Percentiles rank a stretch among this genome's conserved stretches.
These are phyloP conservation scores for Dioscorea alata DNA, from an alignment of 106 monocot genomes.

Conservation along the genomic window DNA sequence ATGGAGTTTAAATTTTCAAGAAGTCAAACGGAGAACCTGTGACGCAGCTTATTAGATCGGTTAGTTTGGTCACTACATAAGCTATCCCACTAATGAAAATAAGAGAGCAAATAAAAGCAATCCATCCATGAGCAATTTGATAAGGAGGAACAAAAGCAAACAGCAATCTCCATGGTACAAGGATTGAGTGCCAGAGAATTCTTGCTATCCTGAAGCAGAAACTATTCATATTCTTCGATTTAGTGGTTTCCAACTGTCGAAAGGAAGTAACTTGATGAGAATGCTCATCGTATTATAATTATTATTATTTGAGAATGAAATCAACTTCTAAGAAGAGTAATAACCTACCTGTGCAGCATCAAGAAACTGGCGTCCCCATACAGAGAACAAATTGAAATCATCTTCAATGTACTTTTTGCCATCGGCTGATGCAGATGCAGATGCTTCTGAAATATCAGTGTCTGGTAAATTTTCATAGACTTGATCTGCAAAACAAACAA, in stretches of 20 bases:
- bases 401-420: constrained; percentile 6
- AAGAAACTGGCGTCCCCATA: constrained; percentile 60
- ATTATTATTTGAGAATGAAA: background rate
- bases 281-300: background rate
- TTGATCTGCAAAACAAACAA: constrained; percentile 20
- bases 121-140: constrained; percentile 74
- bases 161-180: constrained; percentile 63
- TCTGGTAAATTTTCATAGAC: constrained; percentile 38
- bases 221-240: constrained; percentile 28
- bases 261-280: constrained; percentile 5
- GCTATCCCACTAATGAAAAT: constrained; percentile 73
- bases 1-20: background rate
- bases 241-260: constrained; percentile 34
- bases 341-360: constrained; percentile 41
- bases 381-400: constrained; percentile 9
- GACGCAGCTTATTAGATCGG: constrained; percentile 76
- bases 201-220: constrained; percentile 14
- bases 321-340: no score
- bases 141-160: constrained; percentile 79
- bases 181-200: constrained; percentile 37
- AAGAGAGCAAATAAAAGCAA: constrained; percentile 64
- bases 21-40: constrained; percentile 44
- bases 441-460: constrained; percentile 28
- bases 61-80: constrained; percentile 68
- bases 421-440: constrained; percentile 4